These are phyloP conservation scores for Ascochyta fabae DNA, from an alignment of 2,329 filamentous ascomycete species.

Conservation along the genomic window DNA sequence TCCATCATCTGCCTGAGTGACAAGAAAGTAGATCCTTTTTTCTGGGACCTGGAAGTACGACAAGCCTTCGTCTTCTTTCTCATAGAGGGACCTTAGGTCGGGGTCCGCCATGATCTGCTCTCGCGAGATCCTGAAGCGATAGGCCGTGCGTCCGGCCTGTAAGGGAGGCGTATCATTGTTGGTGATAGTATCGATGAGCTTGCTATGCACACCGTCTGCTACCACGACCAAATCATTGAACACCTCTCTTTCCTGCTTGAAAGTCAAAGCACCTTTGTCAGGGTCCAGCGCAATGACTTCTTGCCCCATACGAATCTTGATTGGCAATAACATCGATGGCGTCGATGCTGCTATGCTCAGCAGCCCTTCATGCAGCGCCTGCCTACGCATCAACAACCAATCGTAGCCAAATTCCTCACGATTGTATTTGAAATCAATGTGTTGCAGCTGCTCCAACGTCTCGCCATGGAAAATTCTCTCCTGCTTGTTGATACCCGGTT, in stretches of 20 bases:
- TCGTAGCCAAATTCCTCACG: conserved; percentile 5
- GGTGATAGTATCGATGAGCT: conserved; percentile 3
- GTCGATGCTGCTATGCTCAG: not conserved
- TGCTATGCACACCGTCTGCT: conserved; percentile 7
- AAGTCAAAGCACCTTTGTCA: not conserved
- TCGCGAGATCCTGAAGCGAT: conserved; percentile 9
- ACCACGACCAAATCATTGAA: conserved; percentile 2
- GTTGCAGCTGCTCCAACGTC: conserved; percentile 3
- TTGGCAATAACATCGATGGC: not conserved
- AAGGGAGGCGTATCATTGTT: not conserved
- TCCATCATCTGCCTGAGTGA: conserved; percentile 4
- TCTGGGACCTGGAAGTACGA: conserved; percentile 12
- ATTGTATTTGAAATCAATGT: conserved; percentile 13
- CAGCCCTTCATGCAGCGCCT: conserved; percentile 9
- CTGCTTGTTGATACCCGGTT: not conserved
- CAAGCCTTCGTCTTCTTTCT: conserved; percentile 7
- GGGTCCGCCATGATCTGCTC: conserved; percentile 7
- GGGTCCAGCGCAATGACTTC: not conserved
- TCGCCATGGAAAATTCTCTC: conserved; percentile 9
- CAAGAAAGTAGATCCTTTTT: conserved; percentile 4
- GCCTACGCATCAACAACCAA: conserved; percentile 13
- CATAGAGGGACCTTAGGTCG: conserved; percentile 3
- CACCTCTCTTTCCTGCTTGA: not conserved
- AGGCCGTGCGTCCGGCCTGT: conserved; percentile 4
- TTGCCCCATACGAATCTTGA: not conserved